phyloP scores from a whole-genome alignment of 257 asterid genomes.

The Ilex aquifolium region DNA sequence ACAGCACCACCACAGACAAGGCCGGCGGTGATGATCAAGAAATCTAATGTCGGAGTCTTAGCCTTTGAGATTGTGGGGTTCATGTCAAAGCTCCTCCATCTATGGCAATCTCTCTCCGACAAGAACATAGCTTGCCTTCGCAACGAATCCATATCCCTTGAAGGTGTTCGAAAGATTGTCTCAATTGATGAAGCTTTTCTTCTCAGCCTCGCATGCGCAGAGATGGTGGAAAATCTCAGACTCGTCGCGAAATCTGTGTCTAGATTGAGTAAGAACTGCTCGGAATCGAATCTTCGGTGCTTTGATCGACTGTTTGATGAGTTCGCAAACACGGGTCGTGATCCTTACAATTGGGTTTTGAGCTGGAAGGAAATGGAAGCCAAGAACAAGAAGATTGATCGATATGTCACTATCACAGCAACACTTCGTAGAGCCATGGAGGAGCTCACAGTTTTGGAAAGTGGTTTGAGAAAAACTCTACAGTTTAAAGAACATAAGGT shows the following conservation, averaged over 20 bases:
- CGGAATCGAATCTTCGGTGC: constrained; percentile 48
- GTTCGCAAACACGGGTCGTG: constrained; percentile 65
- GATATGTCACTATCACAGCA: constrained; percentile 40
- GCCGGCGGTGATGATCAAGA: constrained; percentile 26
- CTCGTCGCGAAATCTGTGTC: constrained; percentile 47
- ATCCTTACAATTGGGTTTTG: constrained; percentile 51
- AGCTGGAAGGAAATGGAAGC: constrained; percentile 51
- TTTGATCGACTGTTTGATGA: constrained; percentile 58
- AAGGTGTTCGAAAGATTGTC: constrained; percentile 89
- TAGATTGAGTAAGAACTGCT: constrained; percentile 53
- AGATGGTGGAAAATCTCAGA: constrained; percentile 60
- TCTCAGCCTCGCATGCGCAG: constrained; percentile 74
- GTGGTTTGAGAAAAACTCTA: constrained; percentile 36
- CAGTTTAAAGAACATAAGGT: constrained; percentile 22
- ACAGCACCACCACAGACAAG: constrained; percentile 28
- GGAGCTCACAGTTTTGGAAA: constrained; percentile 55
- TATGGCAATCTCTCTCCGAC: constrained; percentile 80
- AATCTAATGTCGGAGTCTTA: constrained; percentile 66
- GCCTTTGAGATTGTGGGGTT: constrained; percentile 78
- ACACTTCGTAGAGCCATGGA: constrained; percentile 62
- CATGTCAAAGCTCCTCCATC: constrained; percentile 83
- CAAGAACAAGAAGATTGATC: constrained; percentile 26
- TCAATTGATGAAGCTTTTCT: constrained; percentile 76
- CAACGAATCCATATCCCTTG: constrained; percentile 47
- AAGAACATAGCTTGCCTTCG: constrained; percentile 44